Evolutionary conservation across 164 flowering plant species (phyloP), one percentile per base, ranked within the genome.

Genomic region (Euptelea pleiosperma): DNA sequence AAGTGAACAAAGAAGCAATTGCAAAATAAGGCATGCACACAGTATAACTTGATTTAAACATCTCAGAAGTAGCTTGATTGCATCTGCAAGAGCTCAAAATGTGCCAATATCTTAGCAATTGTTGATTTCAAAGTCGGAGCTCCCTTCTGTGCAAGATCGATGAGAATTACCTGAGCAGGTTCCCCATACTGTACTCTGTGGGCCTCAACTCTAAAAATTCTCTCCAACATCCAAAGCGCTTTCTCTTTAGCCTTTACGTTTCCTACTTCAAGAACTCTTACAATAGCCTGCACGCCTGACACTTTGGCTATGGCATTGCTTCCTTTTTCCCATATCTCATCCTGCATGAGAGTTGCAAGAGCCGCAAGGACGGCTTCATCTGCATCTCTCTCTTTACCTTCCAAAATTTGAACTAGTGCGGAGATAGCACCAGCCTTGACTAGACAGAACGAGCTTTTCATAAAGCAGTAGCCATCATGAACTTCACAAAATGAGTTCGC

Each of bases 1-100:
- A n/a, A n/a, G n/a, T n/a, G n/a, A n/a, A n/a, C n/a, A n/a, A n/a
- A n/a, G n/a, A n/a, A n/a, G n/a, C n/a, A n/a, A n/a, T n/a, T n/a
- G n/a, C n/a, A n/a, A n/a, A n/a, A n/a, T n/a, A n/a, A n/a, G n/a
- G n/a, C n/a, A n/a, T n/a, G n/a, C n/a, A n/a, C n/a, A n/a, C n/a
- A n/a, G n/a, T n/a, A n/a, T n/a, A n/a, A n/a, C n/a, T n/a, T n/a
- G 33, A 6, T 19, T 53, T 31, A 16, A 53, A 34, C 37, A 7
- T 8, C 45, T 74, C 65, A 87, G 62, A 91, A 91, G 70, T 85
- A 87, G 75, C 86, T 86, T 52, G 93, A 87, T 67, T 91, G 97
- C 57, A 12, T 66, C 67, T 84, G 96, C 76, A 91, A 68, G 18
- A 91, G 80, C 57, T 86, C 86, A 59, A 91, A 88, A 53, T 80